phyloP scores from a whole-genome alignment of 768 basidiomycete genomes.

The Mycena capillaripes region DNA sequence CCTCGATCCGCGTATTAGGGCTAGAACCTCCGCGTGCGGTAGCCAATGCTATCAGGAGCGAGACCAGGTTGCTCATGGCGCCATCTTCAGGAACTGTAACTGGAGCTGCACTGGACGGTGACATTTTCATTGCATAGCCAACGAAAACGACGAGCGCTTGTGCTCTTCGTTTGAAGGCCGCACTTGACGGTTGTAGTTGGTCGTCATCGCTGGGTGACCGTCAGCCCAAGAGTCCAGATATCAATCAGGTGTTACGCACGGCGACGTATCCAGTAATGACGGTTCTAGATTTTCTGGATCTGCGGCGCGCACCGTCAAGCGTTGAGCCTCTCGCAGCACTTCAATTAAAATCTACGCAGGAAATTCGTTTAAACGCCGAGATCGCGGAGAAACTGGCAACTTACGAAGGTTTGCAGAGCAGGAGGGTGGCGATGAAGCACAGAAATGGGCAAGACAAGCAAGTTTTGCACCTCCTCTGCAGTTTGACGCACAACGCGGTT shows the following conservation, averaged over 20 bases:
- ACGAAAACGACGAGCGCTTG: constrained; percentile 78
- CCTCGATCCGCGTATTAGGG: constrained; percentile 54
- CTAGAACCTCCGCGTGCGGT: constrained; percentile 48
- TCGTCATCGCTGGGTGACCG: constrained; percentile 68
- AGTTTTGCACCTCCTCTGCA: constrained; percentile 67
- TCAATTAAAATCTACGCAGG: constrained; percentile 70
- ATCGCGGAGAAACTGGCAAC: constrained; percentile 36
- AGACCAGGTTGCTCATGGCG: constrained; percentile 58
- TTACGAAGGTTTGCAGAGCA: constrained; percentile 66
- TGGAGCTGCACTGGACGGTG: constrained; percentile 35
- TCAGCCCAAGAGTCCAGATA: background rate
- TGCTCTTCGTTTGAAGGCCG: constrained; percentile 69
- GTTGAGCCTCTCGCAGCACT: constrained; percentile 74
- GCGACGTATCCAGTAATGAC: constrained; percentile 68
- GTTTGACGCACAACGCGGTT: constrained; percentile 78
- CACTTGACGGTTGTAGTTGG: constrained; percentile 58
- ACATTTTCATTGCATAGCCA: constrained; percentile 62
- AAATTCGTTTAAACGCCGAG: constrained; percentile 11
- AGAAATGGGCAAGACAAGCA: constrained; percentile 76
- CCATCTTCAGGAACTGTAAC: constrained; percentile 41
- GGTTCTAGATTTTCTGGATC: constrained; percentile 52
- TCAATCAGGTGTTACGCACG: constrained; percentile 55
- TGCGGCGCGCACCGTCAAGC: constrained; percentile 63
- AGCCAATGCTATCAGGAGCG: constrained; percentile 63
- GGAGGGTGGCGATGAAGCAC: constrained; percentile 70